Evolutionary conservation across 2,329 filamentous ascomycete genomes (phyloP), one percentile per base, ranked within the genome.

Genomic region (Exophiala xenobiotica): DNA sequence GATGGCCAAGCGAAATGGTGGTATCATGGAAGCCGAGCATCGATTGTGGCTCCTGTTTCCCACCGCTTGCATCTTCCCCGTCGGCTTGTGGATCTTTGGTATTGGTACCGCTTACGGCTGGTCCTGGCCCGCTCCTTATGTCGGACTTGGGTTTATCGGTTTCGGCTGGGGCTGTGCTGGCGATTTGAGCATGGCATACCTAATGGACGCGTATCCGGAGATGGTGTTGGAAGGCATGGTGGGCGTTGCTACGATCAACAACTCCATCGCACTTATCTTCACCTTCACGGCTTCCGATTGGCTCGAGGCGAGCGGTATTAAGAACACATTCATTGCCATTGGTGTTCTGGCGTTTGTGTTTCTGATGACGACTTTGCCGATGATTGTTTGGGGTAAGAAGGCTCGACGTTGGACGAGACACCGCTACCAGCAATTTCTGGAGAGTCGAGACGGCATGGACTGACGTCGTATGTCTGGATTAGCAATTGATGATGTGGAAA

Each of bases 101-200:
- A 75, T 80, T 29, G 77, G 76, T 0, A 76, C 75, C 2, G 72
- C 67, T 7, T 67, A 75, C 29, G 75, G 73, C 1, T 80, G 75
- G 78, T 56, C 64, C 27, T 81, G 79, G 79, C 76, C 74, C 1
- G 68, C 68, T 6, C 75, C 78, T 0, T 82, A 82, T 47, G 67
- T 82, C 11, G 79, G 77, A 1, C 66, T 82, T 0, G 79, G 76
- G 3, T 75, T 81, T 57, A 81, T 81, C 22, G 79, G 79, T 3
- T 82, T 82, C 48, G 79, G 79, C 2, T 82, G 78, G 64, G 79
- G 79, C 6, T 81, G 78, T 44, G 78, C 78, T 2, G 79, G 79
- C 4, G 79, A 82, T 63, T 62, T 82, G 51, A 71, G 73, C 47
- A 73, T 79, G 69, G 75, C 78, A 0, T 81, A 81, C 53, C 66